Evolutionary conservation across 2,329 filamentous ascomycete species (phyloP).

Genomic region (Calonectria naviculata): DNA sequence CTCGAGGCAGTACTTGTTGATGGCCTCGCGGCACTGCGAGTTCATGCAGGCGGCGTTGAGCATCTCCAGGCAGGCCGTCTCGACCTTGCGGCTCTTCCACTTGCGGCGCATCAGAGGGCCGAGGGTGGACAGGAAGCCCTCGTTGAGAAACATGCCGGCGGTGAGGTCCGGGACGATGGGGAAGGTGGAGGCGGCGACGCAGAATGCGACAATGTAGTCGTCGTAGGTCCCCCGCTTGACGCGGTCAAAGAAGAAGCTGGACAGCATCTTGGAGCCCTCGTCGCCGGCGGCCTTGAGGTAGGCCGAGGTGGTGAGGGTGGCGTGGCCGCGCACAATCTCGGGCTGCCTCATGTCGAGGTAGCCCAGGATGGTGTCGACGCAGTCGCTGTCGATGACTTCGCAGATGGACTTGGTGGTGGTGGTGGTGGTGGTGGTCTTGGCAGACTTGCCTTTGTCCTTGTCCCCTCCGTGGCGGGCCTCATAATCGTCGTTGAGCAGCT

Average conservation of each 20-base stretch:
- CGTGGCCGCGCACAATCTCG: slow-evolving; percentile 80
- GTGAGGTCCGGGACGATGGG: slow-evolving; percentile 83
- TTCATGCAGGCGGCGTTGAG: slow-evolving; percentile 94
- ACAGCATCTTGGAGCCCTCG: slow-evolving; percentile 75
- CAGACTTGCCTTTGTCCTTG: slow-evolving; percentile 46
- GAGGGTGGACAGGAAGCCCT: slow-evolving; percentile 85
- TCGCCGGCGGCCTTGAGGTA: slow-evolving; percentile 83
- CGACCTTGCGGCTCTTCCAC: slow-evolving; percentile 87
- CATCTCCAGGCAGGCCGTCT: slow-evolving; percentile 88
- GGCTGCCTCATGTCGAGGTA: slow-evolving; percentile 88
- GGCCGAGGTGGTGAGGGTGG: slow-evolving; percentile 83
- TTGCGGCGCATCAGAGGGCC: slow-evolving; percentile 81
- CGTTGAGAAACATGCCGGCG: slow-evolving; percentile 84
- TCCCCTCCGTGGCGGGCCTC: slow-evolving; percentile 48
- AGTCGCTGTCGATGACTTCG: slow-evolving; percentile 76
- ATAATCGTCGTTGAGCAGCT: slow-evolving; percentile 67
- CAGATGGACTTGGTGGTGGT: slow-evolving; percentile 62
- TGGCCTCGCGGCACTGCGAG: slow-evolving; percentile 81
- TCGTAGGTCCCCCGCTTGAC: slow-evolving; percentile 83
- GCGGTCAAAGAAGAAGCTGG: slow-evolving; percentile 78
- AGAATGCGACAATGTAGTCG: slow-evolving; percentile 91
- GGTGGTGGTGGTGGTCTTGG: slow-evolving; percentile 53
- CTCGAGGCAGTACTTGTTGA: slow-evolving; percentile 84
- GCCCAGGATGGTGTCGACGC: slow-evolving; percentile 85
- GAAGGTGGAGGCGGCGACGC: slow-evolving; percentile 89